phyloP scores from a whole-genome alignment of 2,329 filamentous ascomycete species.

The Eutypella sp. region DNA sequence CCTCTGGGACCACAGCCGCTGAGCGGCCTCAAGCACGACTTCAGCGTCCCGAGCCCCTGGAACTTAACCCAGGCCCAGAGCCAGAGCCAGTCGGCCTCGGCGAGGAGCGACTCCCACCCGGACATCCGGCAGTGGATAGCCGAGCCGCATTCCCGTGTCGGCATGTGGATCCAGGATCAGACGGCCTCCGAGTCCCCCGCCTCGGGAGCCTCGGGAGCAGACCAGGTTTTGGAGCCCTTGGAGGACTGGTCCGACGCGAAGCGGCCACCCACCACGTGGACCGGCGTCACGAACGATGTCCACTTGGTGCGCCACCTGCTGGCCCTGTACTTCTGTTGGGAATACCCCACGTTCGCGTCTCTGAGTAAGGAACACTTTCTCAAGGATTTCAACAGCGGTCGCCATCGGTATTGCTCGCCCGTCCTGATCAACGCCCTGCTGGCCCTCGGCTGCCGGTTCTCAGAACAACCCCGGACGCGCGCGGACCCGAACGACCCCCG shows the following conservation, averaged over 20 bases:
- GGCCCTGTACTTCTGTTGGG: constrained; percentile 68
- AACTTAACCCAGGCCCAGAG: constrained; percentile 33
- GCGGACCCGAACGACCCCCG: constrained; percentile 57
- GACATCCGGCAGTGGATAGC: constrained; percentile 43
- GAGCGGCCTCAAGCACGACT: constrained; percentile 31
- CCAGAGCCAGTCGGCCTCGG: constrained; percentile 41
- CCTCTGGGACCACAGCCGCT: constrained; percentile 27
- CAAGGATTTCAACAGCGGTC: constrained; percentile 57
- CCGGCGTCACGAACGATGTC: constrained; percentile 52
- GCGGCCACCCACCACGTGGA: constrained; percentile 49
- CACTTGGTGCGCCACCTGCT: constrained; percentile 59
- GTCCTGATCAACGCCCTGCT: constrained; percentile 62
- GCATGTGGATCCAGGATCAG: constrained; percentile 44
- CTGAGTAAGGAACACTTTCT: constrained; percentile 68
- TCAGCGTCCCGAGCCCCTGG: constrained; percentile 44
- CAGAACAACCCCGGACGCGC: constrained; percentile 58
- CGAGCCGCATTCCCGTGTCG: constrained; percentile 43
- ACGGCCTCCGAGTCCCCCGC: constrained; percentile 24
- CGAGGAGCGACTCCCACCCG: constrained; percentile 41
- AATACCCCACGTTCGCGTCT: constrained; percentile 69
- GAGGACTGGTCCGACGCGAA: constrained; percentile 37
- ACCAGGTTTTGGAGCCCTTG: constrained; percentile 44
- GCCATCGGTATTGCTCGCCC: constrained; percentile 61
- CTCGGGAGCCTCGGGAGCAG: constrained; percentile 37
- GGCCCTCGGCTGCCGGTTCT: constrained; percentile 64